These are phyloP conservation scores for Conoideocrella luteorostrata DNA, from an alignment of 2,329 filamentous ascomycete species.

Conservation along the genomic window DNA sequence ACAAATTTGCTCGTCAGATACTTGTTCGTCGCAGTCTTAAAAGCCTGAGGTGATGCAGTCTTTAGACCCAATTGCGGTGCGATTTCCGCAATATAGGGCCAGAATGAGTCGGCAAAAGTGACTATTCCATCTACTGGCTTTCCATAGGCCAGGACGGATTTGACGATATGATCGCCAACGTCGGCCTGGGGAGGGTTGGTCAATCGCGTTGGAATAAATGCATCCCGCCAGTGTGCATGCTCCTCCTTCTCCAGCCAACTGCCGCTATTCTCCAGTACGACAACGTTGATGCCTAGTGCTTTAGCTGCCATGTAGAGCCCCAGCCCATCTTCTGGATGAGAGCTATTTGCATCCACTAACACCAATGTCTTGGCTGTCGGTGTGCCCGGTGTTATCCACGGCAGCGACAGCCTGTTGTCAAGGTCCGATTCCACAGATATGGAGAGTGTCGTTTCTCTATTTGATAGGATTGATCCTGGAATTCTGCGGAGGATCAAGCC, in stretches of 20 bases:
- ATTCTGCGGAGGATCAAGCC: slow-evolving; percentile 3
- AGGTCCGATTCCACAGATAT: slow-evolving; percentile 6
- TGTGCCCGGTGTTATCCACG: slow-evolving; percentile 1
- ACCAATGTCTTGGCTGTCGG: background rate
- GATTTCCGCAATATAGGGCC: slow-evolving; percentile 3
- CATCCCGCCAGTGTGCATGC: slow-evolving; percentile 9
- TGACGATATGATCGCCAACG: slow-evolving; percentile 1
- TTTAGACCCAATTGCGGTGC: slow-evolving; percentile 6
- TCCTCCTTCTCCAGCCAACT: slow-evolving; percentile 7
- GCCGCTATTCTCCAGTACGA: slow-evolving; percentile 6
- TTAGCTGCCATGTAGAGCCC: slow-evolving; percentile 4
- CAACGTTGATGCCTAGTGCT: slow-evolving; percentile 6
- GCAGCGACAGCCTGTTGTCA: slow-evolving; percentile 4
- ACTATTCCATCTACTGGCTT: slow-evolving; percentile 9
- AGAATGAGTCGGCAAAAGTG: slow-evolving; percentile 7
- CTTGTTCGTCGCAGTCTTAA: slow-evolving; percentile 8
- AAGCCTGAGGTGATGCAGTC: slow-evolving; percentile 3
- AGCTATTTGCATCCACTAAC: slow-evolving; percentile 1
- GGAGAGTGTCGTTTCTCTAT: background rate
- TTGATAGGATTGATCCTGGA: background rate
- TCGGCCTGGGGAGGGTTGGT: slow-evolving; percentile 6
- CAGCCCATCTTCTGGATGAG: slow-evolving; percentile 2
- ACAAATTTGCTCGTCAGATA: slow-evolving; percentile 8
- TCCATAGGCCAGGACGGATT: slow-evolving; percentile 5
- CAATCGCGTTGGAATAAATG: slow-evolving; percentile 8